Conservation (phyloP, 345 rosid species). For the Nasturtium officinale region DNA sequence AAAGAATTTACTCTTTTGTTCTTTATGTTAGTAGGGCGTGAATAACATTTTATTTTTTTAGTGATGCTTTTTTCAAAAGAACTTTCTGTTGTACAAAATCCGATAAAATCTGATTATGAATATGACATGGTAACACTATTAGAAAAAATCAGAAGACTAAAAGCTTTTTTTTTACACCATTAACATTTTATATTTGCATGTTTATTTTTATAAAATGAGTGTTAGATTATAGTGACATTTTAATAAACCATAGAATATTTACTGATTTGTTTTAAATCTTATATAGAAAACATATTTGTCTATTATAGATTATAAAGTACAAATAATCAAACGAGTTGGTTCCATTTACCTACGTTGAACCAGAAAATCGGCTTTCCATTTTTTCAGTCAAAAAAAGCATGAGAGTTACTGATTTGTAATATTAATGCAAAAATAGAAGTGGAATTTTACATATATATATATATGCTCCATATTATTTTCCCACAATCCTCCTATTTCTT, state of each 20-base stretch:
- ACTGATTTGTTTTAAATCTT: not conserved
- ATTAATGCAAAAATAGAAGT: slow-evolving; percentile 13
- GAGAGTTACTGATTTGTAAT: not conserved
- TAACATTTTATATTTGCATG: not conserved
- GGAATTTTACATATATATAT: not conserved
- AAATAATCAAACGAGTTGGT: not conserved
- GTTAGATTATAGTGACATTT: not conserved
- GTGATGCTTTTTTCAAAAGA: not conserved
- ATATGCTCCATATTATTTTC: no score
- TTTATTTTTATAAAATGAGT: not conserved
- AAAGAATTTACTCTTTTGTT: not conserved
- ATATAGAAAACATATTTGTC: not conserved
- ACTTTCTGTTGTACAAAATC: not conserved
- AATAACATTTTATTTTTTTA: not conserved
- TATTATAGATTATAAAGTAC: not conserved
- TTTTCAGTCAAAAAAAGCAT: not conserved
- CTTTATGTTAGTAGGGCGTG: not conserved
- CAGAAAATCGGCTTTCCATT: not conserved
- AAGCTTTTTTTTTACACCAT: not conserved
- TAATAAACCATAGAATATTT: not conserved
- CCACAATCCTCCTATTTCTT: not conserved
- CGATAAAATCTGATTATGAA: not conserved
- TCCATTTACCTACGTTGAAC: not conserved
- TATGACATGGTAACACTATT: not conserved
- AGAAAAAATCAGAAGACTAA: no score